Percentiles rank a stretch among this genome's conserved stretches.
Conservation (phyloP, 805 yeast species). For the Starmerella khaoyaiensis region DNA sequence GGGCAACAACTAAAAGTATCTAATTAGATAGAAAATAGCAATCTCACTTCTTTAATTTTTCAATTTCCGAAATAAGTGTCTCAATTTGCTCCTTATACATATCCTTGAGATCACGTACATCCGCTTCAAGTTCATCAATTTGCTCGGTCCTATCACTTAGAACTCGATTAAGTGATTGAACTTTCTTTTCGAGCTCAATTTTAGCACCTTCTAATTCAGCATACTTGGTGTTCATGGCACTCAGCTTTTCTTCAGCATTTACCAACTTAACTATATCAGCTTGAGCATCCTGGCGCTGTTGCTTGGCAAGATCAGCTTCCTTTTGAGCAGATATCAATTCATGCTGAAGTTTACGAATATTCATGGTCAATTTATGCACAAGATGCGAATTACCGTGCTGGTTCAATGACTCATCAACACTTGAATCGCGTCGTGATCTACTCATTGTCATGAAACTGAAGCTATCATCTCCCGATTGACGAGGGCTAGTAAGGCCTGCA, state of each 20-base stretch:
- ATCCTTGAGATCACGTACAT: constrained; percentile 78
- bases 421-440: constrained; percentile 7
- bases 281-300: constrained; percentile 54
- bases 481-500: not conserved
- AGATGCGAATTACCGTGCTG: constrained; percentile 36
- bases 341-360: constrained; percentile 64
- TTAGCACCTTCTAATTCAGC: constrained; percentile 27
- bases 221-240: constrained; percentile 26
- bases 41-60: constrained; percentile 3
- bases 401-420: not conserved
- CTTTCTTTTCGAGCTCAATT: constrained; percentile 39
- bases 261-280: constrained; percentile 50
- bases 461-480: constrained; percentile 1
- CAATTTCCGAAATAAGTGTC: constrained; percentile 50
- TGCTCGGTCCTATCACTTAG: constrained; percentile 80
- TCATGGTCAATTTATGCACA: constrained; percentile 61
- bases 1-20: constrained; percentile 41
- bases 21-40: too few species aligned
- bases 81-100: constrained; percentile 73
- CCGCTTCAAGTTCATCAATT: constrained; percentile 76
- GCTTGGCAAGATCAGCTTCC: constrained; percentile 40
- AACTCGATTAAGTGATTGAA: constrained; percentile 38
- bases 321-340: constrained; percentile 57
- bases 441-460: constrained; percentile 3
- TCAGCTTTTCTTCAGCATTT: constrained; percentile 40